These are phyloP conservation scores for Penicillium fimorum DNA, from an alignment of 495 filamentous ascomycete genomes.

Conservation along the genomic window DNA sequence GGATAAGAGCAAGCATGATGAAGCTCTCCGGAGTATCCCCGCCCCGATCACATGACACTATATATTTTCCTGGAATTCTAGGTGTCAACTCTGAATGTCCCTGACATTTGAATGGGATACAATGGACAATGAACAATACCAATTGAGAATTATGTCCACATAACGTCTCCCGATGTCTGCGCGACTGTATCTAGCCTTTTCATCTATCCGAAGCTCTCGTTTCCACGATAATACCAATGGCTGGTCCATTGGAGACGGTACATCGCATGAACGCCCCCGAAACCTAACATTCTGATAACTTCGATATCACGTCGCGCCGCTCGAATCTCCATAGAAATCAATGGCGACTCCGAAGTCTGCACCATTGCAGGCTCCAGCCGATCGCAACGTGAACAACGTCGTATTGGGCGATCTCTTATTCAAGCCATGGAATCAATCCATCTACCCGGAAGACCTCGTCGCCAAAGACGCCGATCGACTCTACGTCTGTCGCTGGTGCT, in stretches of 20 bases:
- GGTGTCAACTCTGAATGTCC: neutral
- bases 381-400: constrained; percentile 71
- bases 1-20: constrained; percentile 5
- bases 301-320: neutral
- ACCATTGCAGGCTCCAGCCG: constrained; percentile 35
- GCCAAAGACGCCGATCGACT: constrained; percentile 62
- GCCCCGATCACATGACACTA: constrained; percentile 5
- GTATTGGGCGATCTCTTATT: constrained; percentile 72
- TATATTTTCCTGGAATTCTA: neutral
- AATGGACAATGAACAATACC: neutral
- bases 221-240: constrained; percentile 24
- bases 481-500: constrained; percentile 90
- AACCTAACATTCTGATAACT: constrained; percentile 9
- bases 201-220: neutral
- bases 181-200: neutral
- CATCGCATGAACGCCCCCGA: constrained; percentile 7
- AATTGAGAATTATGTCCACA: neutral
- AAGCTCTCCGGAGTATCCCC: constrained; percentile 5
- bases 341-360: constrained; percentile 35
- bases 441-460: constrained; percentile 75
- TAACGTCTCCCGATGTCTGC: neutral
- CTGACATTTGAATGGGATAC: neutral
- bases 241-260: constrained; percentile 15
- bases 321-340: constrained; percentile 3
- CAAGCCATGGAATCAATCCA: constrained; percentile 74